Evolutionary conservation across 2,329 filamentous ascomycete species (phyloP), one percentile per base, ranked within the genome.

Genomic region (Fusarium sp.): DNA sequence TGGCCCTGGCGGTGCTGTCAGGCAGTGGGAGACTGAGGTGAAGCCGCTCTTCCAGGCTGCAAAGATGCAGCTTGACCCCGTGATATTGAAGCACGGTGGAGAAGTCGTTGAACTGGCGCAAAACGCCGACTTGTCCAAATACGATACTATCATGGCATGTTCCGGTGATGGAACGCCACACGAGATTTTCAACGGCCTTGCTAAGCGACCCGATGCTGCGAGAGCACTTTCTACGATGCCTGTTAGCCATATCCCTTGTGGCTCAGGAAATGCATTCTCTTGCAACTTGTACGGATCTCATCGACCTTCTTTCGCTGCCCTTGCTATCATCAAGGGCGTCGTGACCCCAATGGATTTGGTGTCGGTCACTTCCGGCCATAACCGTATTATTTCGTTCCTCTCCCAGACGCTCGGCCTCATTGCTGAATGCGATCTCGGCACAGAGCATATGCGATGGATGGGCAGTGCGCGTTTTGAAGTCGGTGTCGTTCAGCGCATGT

Each of bases 131-230:
- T 87, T 95, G 33, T 88, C 94, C 52, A 88, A 87, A 4, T 97
- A 91, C 81, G 96, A 99, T 82, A 92, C 94, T 12, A 88, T 98
- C 17, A 90, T 95, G 29, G 93, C 94, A 69, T 96, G 94, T 79
- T 98, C 95, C 1, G 96, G 96, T 8, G 96, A 99, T 76, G 96
- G 96, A 14, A 86, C 97, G 42, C 92, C 94, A 0, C 92, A 97
- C 79, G 96, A 99, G 81, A 92, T 97, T 12, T 97, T 98, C 85
- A 98, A 99, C 79, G 96, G 96, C 0, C 84, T 99, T 35, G 94
- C 89, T 17, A 92, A 90, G 81, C 91, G 94, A 42, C 79, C 86
- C 8, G 93, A 98, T 81, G 94, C 94, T 22, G 85, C 86, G 36
- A 87, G 87, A 60, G 96, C 95, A 1, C 83, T 99, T 67, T 84